A percentile compares a stretch with the other conserved stretches of the same genome.
phyloP scores from a whole-genome alignment of 2,329 filamentous ascomycete genomes.

The Ophiocordyceps unilateralis region DNA sequence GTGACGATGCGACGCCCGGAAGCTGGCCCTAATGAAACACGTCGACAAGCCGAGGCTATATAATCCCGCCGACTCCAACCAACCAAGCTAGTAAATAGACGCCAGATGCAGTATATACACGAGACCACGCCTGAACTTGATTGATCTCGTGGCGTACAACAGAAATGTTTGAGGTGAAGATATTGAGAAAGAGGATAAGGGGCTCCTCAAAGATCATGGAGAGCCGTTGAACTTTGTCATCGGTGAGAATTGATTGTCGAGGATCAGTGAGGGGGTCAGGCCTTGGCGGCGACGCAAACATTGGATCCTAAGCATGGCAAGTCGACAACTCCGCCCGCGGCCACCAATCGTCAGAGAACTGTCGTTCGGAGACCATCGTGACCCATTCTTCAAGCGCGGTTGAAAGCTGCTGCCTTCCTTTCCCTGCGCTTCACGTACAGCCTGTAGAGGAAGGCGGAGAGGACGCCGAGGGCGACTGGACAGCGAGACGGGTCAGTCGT shows the following conservation, averaged over 20 bases:
- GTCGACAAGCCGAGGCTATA: too few species aligned
- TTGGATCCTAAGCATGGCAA: background rate
- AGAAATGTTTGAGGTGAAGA: background rate
- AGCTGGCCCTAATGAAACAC: background rate
- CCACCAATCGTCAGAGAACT: background rate
- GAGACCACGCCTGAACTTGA: slow-evolving; percentile 1
- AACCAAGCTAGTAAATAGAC: background rate
- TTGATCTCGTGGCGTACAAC: background rate
- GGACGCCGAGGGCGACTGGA: slow-evolving; percentile 16
- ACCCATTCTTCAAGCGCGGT: background rate
- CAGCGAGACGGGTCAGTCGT: background rate
- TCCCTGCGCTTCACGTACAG: slow-evolving; percentile 15
- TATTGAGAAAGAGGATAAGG: background rate
- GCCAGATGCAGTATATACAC: slow-evolving; percentile 2
- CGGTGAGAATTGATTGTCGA: background rate
- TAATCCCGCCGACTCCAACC: background rate
- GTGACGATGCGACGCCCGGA: too few species aligned
- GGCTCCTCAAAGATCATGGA: too few species aligned
- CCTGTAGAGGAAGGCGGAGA: slow-evolving; percentile 16
- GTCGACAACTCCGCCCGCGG: background rate
- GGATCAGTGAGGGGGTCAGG: background rate
- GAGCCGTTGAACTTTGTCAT: too few species aligned
- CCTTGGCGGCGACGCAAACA: background rate
- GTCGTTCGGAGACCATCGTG: too few species aligned
- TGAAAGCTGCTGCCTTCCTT: slow-evolving; percentile 11